Evolutionary conservation across 1,284 basidiomycete genomes (phyloP).

Genomic region (Butyriboletus appendiculatus): DNA sequence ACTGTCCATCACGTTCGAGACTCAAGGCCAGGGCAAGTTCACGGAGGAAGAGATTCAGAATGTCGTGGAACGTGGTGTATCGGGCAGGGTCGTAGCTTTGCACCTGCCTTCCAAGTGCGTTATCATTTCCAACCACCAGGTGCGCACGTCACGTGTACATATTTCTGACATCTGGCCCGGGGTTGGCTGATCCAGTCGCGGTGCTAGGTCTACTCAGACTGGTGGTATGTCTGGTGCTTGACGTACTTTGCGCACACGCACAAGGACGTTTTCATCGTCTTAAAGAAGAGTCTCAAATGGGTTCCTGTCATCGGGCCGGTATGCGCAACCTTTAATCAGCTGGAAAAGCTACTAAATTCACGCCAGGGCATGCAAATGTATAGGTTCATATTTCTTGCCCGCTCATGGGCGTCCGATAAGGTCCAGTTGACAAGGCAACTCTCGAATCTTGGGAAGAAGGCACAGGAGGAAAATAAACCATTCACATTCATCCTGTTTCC

Average conservation of each 20-base stretch:
- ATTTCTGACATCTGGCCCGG: background rate
- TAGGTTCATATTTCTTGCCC: conserved; percentile 86
- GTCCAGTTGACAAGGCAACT: conserved; percentile 60
- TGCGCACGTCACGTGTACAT: conserved; percentile 32
- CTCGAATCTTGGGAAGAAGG: conserved; percentile 56
- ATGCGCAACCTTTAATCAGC: conserved; percentile 29
- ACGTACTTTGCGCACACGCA: conserved; percentile 76
- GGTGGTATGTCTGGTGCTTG: conserved; percentile 92
- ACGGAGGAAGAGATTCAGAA: conserved; percentile 55
- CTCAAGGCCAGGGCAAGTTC: conserved; percentile 61
- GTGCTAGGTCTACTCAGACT: conserved; percentile 81
- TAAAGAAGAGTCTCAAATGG: conserved; percentile 90
- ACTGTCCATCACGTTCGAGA: conserved; percentile 75
- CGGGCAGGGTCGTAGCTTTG: conserved; percentile 61
- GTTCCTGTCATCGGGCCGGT: conserved; percentile 89
- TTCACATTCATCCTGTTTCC: conserved; percentile 89
- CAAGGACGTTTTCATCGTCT: conserved; percentile 80
- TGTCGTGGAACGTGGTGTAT: conserved; percentile 55
- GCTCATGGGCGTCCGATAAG: conserved; percentile 85
- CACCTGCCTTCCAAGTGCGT: conserved; percentile 78
- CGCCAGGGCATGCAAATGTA: conserved; percentile 87
- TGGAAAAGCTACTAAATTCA: conserved; percentile 12
- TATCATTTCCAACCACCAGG: conserved; percentile 83
- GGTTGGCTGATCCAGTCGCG: conserved; percentile 3
- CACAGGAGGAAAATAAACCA: conserved; percentile 65